These are phyloP conservation scores for Xerocomus nothofagi DNA, from an alignment of 1,284 basidiomycete genomes.

Conservation along the genomic window DNA sequence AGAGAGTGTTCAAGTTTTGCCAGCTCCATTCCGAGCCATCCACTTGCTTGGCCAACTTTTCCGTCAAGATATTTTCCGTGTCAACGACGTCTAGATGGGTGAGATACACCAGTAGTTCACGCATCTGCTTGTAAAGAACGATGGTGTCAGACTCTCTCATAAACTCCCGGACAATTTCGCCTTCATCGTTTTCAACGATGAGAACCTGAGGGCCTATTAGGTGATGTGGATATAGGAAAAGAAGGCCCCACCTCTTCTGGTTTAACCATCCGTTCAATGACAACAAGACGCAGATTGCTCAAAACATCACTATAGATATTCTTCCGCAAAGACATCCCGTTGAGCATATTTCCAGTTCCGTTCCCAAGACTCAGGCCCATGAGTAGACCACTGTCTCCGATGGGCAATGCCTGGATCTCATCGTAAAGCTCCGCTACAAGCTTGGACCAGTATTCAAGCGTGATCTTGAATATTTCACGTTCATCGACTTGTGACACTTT, in stretches of 20 bases:
- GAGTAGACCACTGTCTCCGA: constrained; percentile 90
- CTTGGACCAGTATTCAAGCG: constrained; percentile 98
- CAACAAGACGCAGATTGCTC: constrained; percentile 92
- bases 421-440: constrained; percentile 99
- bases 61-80: constrained; percentile 95
- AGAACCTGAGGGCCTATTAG: constrained; percentile 63
- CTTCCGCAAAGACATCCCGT: constrained; percentile 82
- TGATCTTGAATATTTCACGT: constrained; percentile 99
- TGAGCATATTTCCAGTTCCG: constrained; percentile 65
- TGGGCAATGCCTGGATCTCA: constrained; percentile 91
- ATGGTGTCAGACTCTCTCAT: constrained; percentile 99
- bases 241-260: constrained; percentile 84
- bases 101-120: constrained; percentile 94
- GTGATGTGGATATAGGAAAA: constrained; percentile 6
- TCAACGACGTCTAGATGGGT: constrained; percentile 97
- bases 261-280: constrained; percentile 99
- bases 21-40: constrained; percentile 99
- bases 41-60: constrained; percentile 96
- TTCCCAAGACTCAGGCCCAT: constrained; percentile 88
- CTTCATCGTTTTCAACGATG: constrained; percentile 99
- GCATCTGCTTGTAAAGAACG: constrained; percentile 98
- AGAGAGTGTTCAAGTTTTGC: constrained; percentile 98
- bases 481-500: constrained; percentile 99
- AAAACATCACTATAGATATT: constrained; percentile 95
- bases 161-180: constrained; percentile 98